A percentile compares a stretch with the other conserved stretches of the same genome.
These are phyloP conservation scores for Myochromella boudieri DNA, from an alignment of 768 basidiomycete genomes.

Conservation along the genomic window DNA sequence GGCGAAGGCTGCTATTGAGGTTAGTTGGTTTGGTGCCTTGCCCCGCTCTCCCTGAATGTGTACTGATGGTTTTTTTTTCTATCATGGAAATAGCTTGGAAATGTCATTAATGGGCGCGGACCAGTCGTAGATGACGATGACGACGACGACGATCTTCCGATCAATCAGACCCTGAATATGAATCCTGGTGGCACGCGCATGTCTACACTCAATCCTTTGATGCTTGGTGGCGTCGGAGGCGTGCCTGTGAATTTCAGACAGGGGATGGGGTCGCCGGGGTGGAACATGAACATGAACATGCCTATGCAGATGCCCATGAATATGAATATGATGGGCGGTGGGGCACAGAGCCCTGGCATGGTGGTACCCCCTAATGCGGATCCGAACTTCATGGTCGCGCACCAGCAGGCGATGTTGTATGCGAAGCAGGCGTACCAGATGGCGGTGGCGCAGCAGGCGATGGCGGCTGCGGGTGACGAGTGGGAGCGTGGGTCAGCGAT, in stretches of 20 bases:
- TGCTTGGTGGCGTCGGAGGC: conserved; percentile 25
- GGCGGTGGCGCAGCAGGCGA: conserved; percentile 88
- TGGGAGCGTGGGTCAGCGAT: conserved; percentile 80
- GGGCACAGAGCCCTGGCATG: conserved; percentile 34
- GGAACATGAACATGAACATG: conserved; percentile 27
- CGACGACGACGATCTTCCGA: conserved; percentile 47
- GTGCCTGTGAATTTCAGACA: conserved; percentile 33
- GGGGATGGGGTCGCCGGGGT: conserved; percentile 15
- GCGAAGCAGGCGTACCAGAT: conserved; percentile 91
- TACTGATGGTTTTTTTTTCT: conserved; percentile 12
- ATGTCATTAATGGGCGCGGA: conserved; percentile 78
- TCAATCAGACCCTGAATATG: conserved; percentile 39
- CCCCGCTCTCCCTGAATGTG: not conserved
- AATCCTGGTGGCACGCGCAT: conserved; percentile 30
- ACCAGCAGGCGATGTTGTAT: conserved; percentile 84
- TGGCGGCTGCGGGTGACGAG: conserved; percentile 85
- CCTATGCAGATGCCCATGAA: conserved; percentile 15
- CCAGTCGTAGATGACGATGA: conserved; percentile 59
- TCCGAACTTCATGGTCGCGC: conserved; percentile 64
- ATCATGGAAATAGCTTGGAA: conserved; percentile 81
- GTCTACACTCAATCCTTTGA: conserved; percentile 46
- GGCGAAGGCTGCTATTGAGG: conserved; percentile 88
- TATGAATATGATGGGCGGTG: not conserved
- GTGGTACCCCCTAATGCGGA: conserved; percentile 48
- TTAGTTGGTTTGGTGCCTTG: conserved; percentile 33